Evolutionary conservation across 192 early-diverging fungal genomes (phyloP).

Genomic region (Allomyces arbusculus): DNA sequence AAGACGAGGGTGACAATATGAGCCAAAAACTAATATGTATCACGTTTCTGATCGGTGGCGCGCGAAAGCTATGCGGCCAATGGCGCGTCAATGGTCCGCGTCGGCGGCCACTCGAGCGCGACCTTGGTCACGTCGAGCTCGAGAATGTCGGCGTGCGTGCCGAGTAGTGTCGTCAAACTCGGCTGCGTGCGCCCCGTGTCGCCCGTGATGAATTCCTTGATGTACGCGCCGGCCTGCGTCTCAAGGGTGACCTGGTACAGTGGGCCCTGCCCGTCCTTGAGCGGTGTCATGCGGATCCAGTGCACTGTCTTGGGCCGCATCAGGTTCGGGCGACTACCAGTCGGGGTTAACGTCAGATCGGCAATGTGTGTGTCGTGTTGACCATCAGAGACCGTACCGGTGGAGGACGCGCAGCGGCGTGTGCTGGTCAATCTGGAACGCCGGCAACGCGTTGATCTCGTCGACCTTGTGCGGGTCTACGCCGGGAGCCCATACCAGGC

Average conservation of each 20-base stretch:
- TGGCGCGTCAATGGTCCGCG: not conserved
- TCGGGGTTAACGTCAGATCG: too few species aligned
- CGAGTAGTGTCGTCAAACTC: slow-evolving; percentile 38
- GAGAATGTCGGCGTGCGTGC: slow-evolving; percentile 45
- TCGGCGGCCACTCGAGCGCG: slow-evolving; percentile 64
- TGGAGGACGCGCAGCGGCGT: slow-evolving; percentile 48
- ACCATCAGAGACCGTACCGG: not conserved
- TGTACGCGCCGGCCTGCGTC: slow-evolving; percentile 72
- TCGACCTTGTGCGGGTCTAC: not conserved
- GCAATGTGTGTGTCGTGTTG: not conserved
- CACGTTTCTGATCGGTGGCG: too few species aligned
- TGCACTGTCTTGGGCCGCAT: slow-evolving; percentile 32
- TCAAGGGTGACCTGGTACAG: slow-evolving; percentile 44
- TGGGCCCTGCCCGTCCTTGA: slow-evolving; percentile 13
- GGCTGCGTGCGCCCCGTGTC: slow-evolving; percentile 71
- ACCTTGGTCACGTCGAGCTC: slow-evolving; percentile 73
- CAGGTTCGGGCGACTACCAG: slow-evolving; percentile 27
- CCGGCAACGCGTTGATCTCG: not conserved
- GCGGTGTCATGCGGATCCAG: slow-evolving; percentile 18
- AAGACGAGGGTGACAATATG: too few species aligned
- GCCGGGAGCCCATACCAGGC: not conserved
- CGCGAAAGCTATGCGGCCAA: too few species aligned
- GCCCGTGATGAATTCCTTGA: slow-evolving; percentile 94
- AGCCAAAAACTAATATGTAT: too few species aligned
- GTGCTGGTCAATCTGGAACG: slow-evolving; percentile 35